Conservation (phyloP, 371 early-diverging fungal species). For the Mucor indicus region DNA sequence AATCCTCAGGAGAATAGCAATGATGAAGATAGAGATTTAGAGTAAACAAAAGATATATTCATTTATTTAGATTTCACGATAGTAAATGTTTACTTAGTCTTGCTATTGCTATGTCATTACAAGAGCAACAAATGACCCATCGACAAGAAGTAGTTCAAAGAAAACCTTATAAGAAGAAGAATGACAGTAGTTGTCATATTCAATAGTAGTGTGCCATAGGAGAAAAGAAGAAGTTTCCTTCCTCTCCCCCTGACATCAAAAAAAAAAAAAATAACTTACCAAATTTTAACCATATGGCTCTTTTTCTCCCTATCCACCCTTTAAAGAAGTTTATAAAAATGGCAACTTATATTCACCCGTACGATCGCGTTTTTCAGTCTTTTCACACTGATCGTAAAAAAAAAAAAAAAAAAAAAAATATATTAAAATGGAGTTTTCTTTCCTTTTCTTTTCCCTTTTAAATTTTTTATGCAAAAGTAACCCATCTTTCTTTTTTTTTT, state of each 20-base stretch:
- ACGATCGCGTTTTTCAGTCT: too few relatives aligned
- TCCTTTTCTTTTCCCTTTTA: constrained; percentile 6
- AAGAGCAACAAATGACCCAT: constrained; percentile 5
- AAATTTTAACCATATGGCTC: too few relatives aligned
- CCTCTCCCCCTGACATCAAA: too few relatives aligned
- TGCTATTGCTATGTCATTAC: constrained; percentile 18
- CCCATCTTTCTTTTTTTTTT: background rate
- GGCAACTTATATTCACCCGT: too few relatives aligned
- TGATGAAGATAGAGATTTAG: constrained; percentile 26
- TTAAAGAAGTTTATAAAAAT: too few relatives aligned
- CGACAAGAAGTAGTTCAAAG: background rate
- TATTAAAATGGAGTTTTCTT: background rate
- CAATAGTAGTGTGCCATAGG: too few relatives aligned
- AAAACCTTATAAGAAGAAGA: too few relatives aligned
- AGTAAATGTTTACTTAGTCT: background rate
- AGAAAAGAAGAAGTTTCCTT: too few relatives aligned
- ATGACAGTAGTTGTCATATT: background rate
- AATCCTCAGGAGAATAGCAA: constrained; percentile 13
- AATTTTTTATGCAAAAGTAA: too few relatives aligned
- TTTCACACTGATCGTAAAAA: background rate
- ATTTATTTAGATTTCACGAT: background rate
- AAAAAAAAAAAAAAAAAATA: background rate
- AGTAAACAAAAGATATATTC: constrained; percentile 18
- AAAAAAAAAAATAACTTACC: too few relatives aligned
- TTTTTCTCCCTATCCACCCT: too few relatives aligned